Percentiles rank a stretch among this genome's conserved stretches.
Evolutionary conservation across 495 filamentous ascomycete genomes (phyloP).

Genomic region (Penicillium maclennaniae): DNA sequence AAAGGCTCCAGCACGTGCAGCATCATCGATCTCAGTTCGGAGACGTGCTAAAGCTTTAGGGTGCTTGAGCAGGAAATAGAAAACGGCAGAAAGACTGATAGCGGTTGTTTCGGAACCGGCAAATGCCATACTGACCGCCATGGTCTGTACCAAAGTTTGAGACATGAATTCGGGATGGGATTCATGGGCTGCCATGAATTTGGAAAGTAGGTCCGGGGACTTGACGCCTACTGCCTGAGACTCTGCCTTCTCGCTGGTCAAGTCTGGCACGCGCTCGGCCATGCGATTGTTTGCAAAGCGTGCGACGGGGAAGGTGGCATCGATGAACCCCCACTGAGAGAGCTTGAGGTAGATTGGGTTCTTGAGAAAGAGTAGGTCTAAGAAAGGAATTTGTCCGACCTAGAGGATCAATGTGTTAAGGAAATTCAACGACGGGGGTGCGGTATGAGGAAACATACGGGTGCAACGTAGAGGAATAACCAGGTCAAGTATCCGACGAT

Average conservation of each 20-base stretch:
- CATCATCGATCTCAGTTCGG: constrained; percentile 51
- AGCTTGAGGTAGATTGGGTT: constrained; percentile 25
- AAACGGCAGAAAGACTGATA: constrained; percentile 57
- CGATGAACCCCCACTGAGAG: constrained; percentile 13
- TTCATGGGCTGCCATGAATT: constrained; percentile 44
- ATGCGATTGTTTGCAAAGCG: constrained; percentile 44
- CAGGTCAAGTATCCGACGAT: constrained; percentile 40
- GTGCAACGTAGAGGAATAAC: constrained; percentile 45
- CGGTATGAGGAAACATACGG: constrained; percentile 20
- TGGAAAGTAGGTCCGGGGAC: constrained; percentile 37
- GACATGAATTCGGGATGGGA: constrained; percentile 61
- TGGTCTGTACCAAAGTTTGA: constrained; percentile 58
- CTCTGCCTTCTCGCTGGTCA: constrained; percentile 12
- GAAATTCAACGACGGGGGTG: constrained; percentile 13
- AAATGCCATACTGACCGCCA: constrained; percentile 55
- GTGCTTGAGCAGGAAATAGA: constrained; percentile 61
- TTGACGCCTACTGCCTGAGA: constrained; percentile 34
- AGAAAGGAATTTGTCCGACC: constrained; percentile 26
- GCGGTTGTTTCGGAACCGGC: constrained; percentile 63
- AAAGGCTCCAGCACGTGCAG: constrained; percentile 36
- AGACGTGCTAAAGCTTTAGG: constrained; percentile 42
- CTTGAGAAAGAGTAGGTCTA: constrained; percentile 30
- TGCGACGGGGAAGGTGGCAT: constrained; percentile 13
- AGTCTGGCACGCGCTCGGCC: constrained; percentile 16
- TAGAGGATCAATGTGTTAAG: constrained; percentile 14